Conservation (phyloP, 2,329 filamentous ascomycete genomes). For the Blastomyces gilchristii region DNA sequence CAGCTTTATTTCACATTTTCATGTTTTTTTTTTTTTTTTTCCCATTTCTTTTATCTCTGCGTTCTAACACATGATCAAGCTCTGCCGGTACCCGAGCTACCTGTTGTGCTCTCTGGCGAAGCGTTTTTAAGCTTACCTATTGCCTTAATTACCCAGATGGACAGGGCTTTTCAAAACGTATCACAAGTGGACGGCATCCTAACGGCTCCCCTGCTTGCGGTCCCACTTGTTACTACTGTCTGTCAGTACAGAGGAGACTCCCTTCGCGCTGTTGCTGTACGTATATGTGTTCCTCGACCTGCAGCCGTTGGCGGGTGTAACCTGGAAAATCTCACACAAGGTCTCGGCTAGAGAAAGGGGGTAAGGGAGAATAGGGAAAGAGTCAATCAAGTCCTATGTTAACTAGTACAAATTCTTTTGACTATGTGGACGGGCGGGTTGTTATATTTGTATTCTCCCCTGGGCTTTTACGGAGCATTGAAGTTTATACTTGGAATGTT, state of each 20-base stretch:
- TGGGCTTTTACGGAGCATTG: background rate
- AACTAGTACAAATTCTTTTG: background rate
- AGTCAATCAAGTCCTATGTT: background rate
- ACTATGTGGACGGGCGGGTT: background rate
- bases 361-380: background rate
- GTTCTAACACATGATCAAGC: background rate
- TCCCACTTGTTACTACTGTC: background rate
- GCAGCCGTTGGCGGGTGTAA: conserved; percentile 7
- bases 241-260: background rate
- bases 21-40: background rate
- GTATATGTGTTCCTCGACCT: background rate
- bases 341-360: background rate
- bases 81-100: background rate
- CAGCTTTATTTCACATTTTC: background rate
- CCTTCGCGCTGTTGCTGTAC: background rate
- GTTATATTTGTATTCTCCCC: background rate
- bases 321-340: background rate
- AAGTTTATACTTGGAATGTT: background rate
- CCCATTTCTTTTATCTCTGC: background rate
- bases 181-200: background rate
- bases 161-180: background rate
- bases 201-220: conserved; percentile 2
- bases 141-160: background rate
- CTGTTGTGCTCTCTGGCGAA: background rate
- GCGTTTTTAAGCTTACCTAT: background rate